These are phyloP conservation scores for Scutellaria barbata DNA, from an alignment of 257 asterid species.

Conservation along the genomic window DNA sequence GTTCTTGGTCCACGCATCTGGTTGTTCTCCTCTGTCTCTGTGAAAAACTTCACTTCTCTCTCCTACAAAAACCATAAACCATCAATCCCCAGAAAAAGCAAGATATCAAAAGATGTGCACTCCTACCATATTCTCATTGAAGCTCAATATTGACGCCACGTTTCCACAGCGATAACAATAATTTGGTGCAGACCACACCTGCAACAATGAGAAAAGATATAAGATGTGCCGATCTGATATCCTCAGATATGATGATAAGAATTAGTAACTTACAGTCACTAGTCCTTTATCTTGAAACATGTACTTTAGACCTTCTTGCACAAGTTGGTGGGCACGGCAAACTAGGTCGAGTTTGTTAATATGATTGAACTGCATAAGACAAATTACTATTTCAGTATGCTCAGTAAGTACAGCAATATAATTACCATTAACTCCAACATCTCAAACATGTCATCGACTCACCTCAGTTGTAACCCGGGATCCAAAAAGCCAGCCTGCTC, in stretches of 20 bases:
- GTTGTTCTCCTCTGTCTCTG: constrained; percentile 98
- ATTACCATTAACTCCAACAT: constrained; percentile 14
- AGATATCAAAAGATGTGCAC: constrained; percentile 3
- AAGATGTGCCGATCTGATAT: not conserved
- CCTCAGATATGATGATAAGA: constrained; percentile 19
- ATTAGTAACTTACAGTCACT: constrained; percentile 79
- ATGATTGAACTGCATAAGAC: constrained; percentile 81
- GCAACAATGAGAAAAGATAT: constrained; percentile 35
- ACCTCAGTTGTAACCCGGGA: constrained; percentile 98
- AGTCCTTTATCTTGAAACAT: constrained; percentile 99
- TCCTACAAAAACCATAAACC: constrained; percentile 49
- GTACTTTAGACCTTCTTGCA: constrained; percentile 96
- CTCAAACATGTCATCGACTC: constrained; percentile 22
- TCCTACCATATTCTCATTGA: constrained; percentile 93
- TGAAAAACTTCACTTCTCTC: constrained; percentile 96
- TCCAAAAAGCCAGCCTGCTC: constrained; percentile 99
- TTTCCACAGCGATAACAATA: constrained; percentile 98
- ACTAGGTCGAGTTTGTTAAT: constrained; percentile 93
- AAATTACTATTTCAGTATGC: constrained; percentile 4
- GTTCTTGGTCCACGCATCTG: constrained; percentile 99
- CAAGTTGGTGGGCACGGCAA: constrained; percentile 99
- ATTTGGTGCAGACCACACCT: constrained; percentile 99
- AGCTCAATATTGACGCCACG: constrained; percentile 96
- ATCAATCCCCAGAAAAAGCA: not conserved
- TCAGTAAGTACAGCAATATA: not conserved